Base-by-base conservation (phyloP, 2,329 filamentous ascomycete species). In the Uncinocarpus reesii region DNA sequence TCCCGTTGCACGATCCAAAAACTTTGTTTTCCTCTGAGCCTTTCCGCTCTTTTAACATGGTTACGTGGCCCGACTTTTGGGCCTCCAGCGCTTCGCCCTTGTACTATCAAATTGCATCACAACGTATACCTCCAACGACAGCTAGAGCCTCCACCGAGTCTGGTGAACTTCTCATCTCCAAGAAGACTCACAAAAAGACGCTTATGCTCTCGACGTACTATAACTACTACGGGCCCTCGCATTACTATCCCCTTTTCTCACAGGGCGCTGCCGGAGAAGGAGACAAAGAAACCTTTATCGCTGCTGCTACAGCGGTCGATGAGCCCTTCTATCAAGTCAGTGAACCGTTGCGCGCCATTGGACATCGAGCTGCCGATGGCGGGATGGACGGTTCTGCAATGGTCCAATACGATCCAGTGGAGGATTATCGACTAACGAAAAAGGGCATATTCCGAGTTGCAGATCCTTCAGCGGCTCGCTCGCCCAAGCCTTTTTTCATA, bases 21-120 rank as follows among this genome's bases (percentile, higher is more conserved):
- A 37, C 54, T 2, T 56, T 74, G 1, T 72, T 76, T 55, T 53
- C 51, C 1, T 56, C 57, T 2, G 62, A 69, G 15, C 67, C 69
- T 0, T 75, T 73, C 57, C 57, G 53, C 4, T 59, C 63, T 2
- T 64, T 52, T 1, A 65, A 67, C 1, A 60, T 75, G 49, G 58
- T 74, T 4, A 65, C 65, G 3, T 74, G 71, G 71, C 71, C 69
- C 0, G 72, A 74, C 56, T 72, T 69, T 54, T 72, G 70, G 71
- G 58, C 54, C 1, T 60, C 63, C 8, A 66, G 67, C 6, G 57
- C 63, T 16, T 67, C 67, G 0, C 60, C 61, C 0, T 53, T 62
- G 11, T 69, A 69, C 50, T 68, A 65, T 49, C 56, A 60, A 7
- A 66, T 73, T n/a, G 55, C 63, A 2, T 60, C 58, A 3, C 57